phyloP scores from a whole-genome alignment of 805 yeast genomes.

The Isabelozyma rhagii region DNA sequence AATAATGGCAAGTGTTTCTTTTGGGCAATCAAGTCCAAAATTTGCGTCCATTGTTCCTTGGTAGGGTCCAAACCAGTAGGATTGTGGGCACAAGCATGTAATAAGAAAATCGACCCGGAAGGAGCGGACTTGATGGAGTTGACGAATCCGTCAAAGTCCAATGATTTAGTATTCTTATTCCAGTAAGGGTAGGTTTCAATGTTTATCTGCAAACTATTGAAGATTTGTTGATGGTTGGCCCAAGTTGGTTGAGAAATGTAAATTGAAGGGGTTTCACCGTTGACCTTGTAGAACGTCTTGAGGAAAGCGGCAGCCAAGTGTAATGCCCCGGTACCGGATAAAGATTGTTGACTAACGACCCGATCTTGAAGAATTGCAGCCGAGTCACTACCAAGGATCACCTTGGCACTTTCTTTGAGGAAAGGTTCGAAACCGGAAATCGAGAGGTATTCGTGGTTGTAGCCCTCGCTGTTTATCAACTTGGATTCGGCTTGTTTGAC shows the following conservation, averaged over 20 bases:
- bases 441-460: slow-evolving; percentile 87
- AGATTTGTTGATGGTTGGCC: slow-evolving; percentile 92
- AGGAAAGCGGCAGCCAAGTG: slow-evolving; percentile 81
- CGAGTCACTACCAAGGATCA: slow-evolving; percentile 65
- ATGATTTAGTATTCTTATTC: slow-evolving; percentile 65
- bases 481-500: slow-evolving; percentile 66
- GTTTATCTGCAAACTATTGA: slow-evolving; percentile 63
- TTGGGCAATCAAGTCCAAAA: slow-evolving; percentile 58
- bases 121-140: slow-evolving; percentile 63
- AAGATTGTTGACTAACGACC: slow-evolving; percentile 66
- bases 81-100: slow-evolving; percentile 97
- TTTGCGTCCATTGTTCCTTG: slow-evolving; percentile 71
- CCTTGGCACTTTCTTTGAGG: slow-evolving; percentile 66
- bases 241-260: slow-evolving; percentile 92
- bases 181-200: slow-evolving; percentile 82
- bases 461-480: slow-evolving; percentile 54
- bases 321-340: slow-evolving; percentile 89
- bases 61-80: slow-evolving; percentile 97
- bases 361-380: slow-evolving; percentile 46
- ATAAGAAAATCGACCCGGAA: slow-evolving; percentile 70
- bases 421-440: slow-evolving; percentile 73
- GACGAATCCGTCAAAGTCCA: slow-evolving; percentile 70
- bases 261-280: slow-evolving; percentile 42
- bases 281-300: slow-evolving; percentile 44
- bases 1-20: slow-evolving; percentile 76